These are phyloP conservation scores for Calonectria hongkongensis DNA, from an alignment of 2,329 filamentous ascomycete genomes.

Conservation along the genomic window DNA sequence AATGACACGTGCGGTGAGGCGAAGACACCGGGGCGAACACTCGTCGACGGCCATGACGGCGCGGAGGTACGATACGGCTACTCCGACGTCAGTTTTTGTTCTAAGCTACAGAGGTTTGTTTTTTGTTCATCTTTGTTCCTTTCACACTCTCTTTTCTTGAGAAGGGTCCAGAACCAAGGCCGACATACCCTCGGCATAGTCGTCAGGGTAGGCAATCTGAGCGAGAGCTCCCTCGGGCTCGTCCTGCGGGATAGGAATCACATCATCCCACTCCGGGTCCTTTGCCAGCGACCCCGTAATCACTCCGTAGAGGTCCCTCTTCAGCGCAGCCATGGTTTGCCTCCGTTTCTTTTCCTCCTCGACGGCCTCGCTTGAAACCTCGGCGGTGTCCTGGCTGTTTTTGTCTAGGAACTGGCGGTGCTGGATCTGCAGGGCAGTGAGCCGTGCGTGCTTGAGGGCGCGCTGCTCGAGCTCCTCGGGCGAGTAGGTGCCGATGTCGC, in stretches of 20 bases:
- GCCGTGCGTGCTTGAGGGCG: conserved; percentile 62
- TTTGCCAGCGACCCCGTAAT: conserved; percentile 68
- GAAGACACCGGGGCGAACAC: conserved; percentile 84
- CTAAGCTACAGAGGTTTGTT: conserved; percentile 35
- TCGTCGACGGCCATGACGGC: conserved; percentile 95
- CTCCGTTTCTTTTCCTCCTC: conserved; percentile 68
- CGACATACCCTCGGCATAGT: conserved; percentile 85
- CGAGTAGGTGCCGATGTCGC: conserved; percentile 69
- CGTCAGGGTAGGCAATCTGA: conserved; percentile 91
- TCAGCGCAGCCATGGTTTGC: conserved; percentile 70
- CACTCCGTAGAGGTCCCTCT: conserved; percentile 72
- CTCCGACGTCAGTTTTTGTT: conserved; percentile 47
- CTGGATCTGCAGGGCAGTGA: conserved; percentile 65
- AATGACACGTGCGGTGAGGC: conserved; percentile 92
- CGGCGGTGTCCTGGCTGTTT: conserved; percentile 52
- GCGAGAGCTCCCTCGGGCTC: conserved; percentile 91
- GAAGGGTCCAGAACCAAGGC: conserved; percentile 35
- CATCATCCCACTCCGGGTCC: conserved; percentile 88
- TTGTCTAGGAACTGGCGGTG: conserved; percentile 66
- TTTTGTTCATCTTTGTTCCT: conserved; percentile 22
- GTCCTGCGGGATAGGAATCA: conserved; percentile 87
- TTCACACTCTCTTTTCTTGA: conserved; percentile 31
- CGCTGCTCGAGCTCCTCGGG: conserved; percentile 67
- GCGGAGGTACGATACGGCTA: conserved; percentile 92
- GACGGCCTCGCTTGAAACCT: conserved; percentile 63